Percentiles rank a stretch among this genome's conserved stretches.
phyloP scores from a whole-genome alignment of 2,329 filamentous ascomycete species.

The Gyromitra esculenta region DNA sequence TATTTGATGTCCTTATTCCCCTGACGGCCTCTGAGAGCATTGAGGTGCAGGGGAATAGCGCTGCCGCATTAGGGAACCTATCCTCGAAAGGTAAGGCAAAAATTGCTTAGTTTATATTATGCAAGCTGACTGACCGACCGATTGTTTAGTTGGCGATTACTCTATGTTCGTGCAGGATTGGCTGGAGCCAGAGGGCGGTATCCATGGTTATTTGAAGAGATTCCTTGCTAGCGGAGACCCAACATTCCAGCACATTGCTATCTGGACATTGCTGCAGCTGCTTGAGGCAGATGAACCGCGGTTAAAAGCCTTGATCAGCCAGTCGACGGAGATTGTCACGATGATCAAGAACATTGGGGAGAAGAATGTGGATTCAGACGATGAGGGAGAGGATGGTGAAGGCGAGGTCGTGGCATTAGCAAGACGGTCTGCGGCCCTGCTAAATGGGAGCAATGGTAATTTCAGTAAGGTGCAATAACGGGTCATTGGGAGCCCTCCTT shows the following conservation, averaged over 20 bases:
- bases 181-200: constrained; percentile 89
- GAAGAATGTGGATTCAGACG: constrained; percentile 85
- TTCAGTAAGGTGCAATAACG: constrained; percentile 47
- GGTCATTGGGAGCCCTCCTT: constrained; percentile 17
- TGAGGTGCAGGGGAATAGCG: constrained; percentile 97
- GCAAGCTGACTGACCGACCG: constrained; percentile 35
- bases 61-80: constrained; percentile 91
- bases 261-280: constrained; percentile 95
- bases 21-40: constrained; percentile 95
- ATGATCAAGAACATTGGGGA: constrained; percentile 93
- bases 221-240: constrained; percentile 94
- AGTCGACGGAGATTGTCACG: constrained; percentile 88
- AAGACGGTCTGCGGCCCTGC: constrained; percentile 84
- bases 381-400: constrained; percentile 64
- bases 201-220: constrained; percentile 91
- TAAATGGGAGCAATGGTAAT: constrained; percentile 38
- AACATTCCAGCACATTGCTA: constrained; percentile 98
- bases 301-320: constrained; percentile 86
- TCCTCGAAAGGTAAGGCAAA: constrained; percentile 85
- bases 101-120: constrained; percentile 16
- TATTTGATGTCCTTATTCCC: constrained; percentile 95
- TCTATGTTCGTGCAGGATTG: constrained; percentile 95
- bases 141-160: constrained; percentile 84
- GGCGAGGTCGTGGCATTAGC: constrained; percentile 68
- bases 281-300: constrained; percentile 93